Evolutionary conservation across 805 yeast genomes (phyloP), one percentile per base, ranked within the genome.

Genomic region (Kodamaea neixiangensis): DNA sequence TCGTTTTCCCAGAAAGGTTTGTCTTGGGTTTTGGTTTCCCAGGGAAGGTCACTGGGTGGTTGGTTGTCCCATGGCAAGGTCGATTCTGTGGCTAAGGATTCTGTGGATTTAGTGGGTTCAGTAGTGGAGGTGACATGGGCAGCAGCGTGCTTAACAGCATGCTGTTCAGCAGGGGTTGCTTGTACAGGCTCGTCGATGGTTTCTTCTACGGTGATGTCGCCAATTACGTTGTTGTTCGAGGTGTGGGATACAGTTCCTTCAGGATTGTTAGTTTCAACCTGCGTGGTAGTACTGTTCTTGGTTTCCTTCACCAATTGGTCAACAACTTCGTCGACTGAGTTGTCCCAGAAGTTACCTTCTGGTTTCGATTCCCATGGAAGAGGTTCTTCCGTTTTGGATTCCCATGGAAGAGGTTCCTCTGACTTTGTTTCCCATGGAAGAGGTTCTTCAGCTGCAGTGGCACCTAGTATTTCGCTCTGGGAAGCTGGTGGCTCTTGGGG

Each of bases 241-340:
- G 5, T 25, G 31, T 25, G 31, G 10, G 10, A 25, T 5, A 9
- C 41, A 37, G 17, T 34, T n/a, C 7, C 38, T 34, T 34, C 38
- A 34, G 38, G 38, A 34, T 34, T 34, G 38, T 13, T 7, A 9
- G 31, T 5, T 15, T 14, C 41, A 37, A 37, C 41, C 41, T 37
- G 21, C 13, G n/a, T 19, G 15, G 41, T 3, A 25, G 11, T 5
- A 25, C 31, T 25, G 31, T 25, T 37, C 21, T 15, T 29, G 25
- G 22, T 31, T 13, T 42, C 46, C 19, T 44, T 37, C 22, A 44
- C 41, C 89, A 85, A 72, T 85, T 87, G 87, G 65, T 81, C 49
- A 82, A 82, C 71, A 83, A 84, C 66, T 85, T 87, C 60, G 79
- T 86, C 53, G 5, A 44, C 47, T 4, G 47, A 31, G n/a, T 42